A percentile compares a stretch with the other conserved stretches of the same genome.
Conservation (phyloP, 2,329 filamentous ascomycete species). For the Xylariaceae sp. region DNA sequence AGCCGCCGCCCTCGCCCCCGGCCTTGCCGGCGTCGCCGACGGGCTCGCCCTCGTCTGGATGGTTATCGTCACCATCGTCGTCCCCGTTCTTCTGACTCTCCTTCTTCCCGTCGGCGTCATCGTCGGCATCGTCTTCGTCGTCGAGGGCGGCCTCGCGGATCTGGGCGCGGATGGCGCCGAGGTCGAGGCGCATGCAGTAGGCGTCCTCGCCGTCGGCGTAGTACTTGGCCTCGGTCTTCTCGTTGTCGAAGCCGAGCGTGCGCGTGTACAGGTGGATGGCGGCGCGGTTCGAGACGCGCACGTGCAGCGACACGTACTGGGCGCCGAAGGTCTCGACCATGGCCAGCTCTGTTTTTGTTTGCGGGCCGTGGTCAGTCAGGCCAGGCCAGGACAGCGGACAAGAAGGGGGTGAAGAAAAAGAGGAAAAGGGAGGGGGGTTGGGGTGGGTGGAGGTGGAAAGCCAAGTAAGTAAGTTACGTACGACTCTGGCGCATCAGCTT, state of each 20-base stretch:
- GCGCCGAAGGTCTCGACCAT: conserved; percentile 95
- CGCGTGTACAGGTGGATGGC: conserved; percentile 89
- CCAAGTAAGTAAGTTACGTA: no score
- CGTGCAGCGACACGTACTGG: conserved; percentile 90
- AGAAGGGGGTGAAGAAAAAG: neutral
- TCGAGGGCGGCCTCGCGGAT: conserved; percentile 42
- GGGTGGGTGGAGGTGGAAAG: conserved; percentile 4
- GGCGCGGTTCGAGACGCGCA: conserved; percentile 86
- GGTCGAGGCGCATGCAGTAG: conserved; percentile 85
- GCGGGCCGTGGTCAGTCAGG: neutral
- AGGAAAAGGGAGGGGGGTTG: conserved; percentile 2
- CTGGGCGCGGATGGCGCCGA: conserved; percentile 49
- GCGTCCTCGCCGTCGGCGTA: conserved; percentile 98
- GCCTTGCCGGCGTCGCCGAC: conserved; percentile 47
- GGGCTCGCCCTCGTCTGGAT: conserved; percentile 64
- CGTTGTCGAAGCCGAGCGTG: conserved; percentile 80
- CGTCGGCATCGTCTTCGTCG: conserved; percentile 34
- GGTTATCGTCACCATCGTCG: conserved; percentile 29
- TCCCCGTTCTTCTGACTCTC: conserved; percentile 36
- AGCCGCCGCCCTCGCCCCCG: conserved; percentile 7
- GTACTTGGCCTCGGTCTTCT: conserved; percentile 82
- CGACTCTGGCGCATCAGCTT: conserved; percentile 95
- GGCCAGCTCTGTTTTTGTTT: conserved; percentile 61
- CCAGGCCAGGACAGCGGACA: neutral
- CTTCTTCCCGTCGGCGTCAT: conserved; percentile 30